phyloP scores from a whole-genome alignment of 78 protist genomes.

The Monosiga brevicollis region DNA sequence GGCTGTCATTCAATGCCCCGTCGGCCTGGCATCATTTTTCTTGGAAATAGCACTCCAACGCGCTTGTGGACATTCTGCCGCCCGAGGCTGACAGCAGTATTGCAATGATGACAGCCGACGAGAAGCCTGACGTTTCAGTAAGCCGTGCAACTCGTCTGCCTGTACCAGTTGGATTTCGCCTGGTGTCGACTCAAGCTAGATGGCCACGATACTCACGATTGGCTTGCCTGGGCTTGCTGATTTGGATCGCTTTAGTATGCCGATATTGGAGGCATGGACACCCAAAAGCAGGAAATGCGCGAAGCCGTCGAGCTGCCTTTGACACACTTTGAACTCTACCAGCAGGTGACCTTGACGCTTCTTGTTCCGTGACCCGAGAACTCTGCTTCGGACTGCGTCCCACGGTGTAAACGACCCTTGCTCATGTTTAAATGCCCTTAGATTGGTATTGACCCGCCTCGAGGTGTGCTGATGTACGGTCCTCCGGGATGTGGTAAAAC shows the following conservation, averaged over 20 bases:
- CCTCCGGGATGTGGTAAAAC: conserved; percentile 96
- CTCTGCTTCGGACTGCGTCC: no score
- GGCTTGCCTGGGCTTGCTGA: no score
- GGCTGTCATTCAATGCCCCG: background rate
- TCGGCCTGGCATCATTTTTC: background rate
- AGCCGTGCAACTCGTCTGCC: no score
- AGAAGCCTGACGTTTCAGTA: conserved; percentile 28
- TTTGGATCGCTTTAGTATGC: conserved; percentile 27
- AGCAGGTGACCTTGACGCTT: no score
- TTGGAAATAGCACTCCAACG: conserved; percentile 60
- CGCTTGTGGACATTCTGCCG: conserved; percentile 95
- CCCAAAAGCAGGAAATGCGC: conserved; percentile 99
- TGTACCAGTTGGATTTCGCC: no score
- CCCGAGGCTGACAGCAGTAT: conserved; percentile 97
- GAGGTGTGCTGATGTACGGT: conserved; percentile 98
- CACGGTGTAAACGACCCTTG: background rate
- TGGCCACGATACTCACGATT: no score
- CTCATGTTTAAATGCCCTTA: conserved; percentile 16
- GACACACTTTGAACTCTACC: conserved; percentile 87
- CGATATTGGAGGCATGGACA: conserved; percentile 97
- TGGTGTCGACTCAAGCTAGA: no score
- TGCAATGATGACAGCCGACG: conserved; percentile 58
- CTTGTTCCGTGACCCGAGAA: no score
- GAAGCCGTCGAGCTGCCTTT: conserved; percentile 99
- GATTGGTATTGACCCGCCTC: conserved; percentile 99